Evolutionary conservation across 1,139 yeast genomes (phyloP), one percentile per base, ranked within the genome.

Genomic region (Kluyveromyces marxianus): DNA sequence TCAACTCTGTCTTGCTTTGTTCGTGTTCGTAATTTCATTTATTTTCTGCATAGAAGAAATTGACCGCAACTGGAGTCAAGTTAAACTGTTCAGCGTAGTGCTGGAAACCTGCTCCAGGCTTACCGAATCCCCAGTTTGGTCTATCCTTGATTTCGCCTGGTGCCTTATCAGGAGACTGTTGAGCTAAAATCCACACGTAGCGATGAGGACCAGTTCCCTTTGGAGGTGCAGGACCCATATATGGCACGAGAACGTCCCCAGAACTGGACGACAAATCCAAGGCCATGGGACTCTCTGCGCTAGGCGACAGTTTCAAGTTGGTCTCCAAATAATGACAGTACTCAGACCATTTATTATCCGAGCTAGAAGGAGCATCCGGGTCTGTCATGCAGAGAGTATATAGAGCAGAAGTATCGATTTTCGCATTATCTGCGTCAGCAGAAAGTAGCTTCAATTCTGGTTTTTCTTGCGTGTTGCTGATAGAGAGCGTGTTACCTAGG

Each of bases 291-390:
- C 61, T 58, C 32, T 65, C 67, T 37, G 64, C 68, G 39, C 65
- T 56, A 8, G 58, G 56, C n/a, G 58, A 39, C 45, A 52, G 46
- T 49, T 71, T 68, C 62, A 89, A 75, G 54, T 85, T 88, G 4
- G 84, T 68, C 32, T 77, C 75, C 36, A 89, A 69, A 74, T 79
- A 87, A 68, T 89, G 97, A 46, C 84, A 81, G 64, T 72, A 88
- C 65, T 89, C 96, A 7, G 94, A 82, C 95, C 95, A 88, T 60
- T 81, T 85, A 57, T 83, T 79, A 62, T 89, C 96, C 1, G 75
- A 72, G 53, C 79, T 75, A 3, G 90, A 77, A 21, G 97, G 97
- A 6, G 96, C 97, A 69, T 89, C 97, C 1, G 97, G 97, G 63
- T 89, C 96, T 3, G 96, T 89, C 55, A 89, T 57, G 2, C 85